These are phyloP conservation scores for Chrysoporthe cubensis DNA, from an alignment of 2,329 filamentous ascomycete species.

Conservation along the genomic window DNA sequence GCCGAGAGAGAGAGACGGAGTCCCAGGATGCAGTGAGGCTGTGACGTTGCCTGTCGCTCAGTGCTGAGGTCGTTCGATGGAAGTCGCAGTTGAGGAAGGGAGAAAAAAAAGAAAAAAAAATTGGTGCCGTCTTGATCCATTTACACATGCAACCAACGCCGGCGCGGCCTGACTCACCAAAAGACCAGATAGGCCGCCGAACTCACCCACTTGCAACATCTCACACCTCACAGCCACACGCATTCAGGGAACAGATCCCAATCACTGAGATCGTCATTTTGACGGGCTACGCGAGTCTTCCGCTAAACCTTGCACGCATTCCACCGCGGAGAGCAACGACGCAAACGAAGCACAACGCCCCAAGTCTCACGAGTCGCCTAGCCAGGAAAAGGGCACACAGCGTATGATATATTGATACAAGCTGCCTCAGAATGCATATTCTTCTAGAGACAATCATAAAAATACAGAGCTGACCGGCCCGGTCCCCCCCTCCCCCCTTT, in stretches of 20 bases:
- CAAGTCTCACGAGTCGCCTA: neutral
- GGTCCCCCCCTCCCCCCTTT: neutral
- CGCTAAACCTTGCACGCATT: too few species aligned
- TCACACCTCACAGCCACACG: neutral
- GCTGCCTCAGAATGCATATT: slow-evolving; percentile 18
- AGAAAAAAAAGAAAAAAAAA: neutral
- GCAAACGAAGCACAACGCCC: neutral
- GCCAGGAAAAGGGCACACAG: neutral
- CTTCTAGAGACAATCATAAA: slow-evolving; percentile 7
- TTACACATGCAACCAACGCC: neutral
- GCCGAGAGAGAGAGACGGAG: too few species aligned
- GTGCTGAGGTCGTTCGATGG: too few species aligned
- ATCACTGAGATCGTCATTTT: neutral
- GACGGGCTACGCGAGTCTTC: neutral
- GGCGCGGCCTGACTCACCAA: slow-evolving; percentile 8
- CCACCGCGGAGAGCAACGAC: too few species aligned
- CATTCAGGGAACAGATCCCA: neutral
- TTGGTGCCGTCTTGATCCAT: neutral
- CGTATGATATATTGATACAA: slow-evolving; percentile 25
- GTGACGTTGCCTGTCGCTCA: too few species aligned
- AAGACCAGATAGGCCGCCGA: neutral
- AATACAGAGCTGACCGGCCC: neutral
- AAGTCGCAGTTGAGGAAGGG: neutral
- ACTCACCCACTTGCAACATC: neutral
- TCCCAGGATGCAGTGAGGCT: too few species aligned